These are phyloP conservation scores for Babesia sp. DNA, from an alignment of 169 alveolate genomes.

Conservation along the genomic window DNA sequence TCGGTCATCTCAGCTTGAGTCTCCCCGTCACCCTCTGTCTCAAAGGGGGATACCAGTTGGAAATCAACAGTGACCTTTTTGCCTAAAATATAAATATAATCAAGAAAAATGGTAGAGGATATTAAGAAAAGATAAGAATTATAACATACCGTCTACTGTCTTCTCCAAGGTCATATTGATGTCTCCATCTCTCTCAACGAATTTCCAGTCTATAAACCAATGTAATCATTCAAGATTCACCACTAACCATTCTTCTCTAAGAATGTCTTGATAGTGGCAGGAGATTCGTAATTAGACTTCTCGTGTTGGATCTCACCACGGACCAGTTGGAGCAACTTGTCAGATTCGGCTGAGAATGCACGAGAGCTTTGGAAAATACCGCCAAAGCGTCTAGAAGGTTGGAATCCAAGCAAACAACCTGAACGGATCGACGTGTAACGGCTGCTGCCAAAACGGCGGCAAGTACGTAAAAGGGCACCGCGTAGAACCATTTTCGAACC, in stretches of 20 bases:
- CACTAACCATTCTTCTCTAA: slow-evolving; percentile 61
- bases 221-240: too few species aligned
- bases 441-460: slow-evolving; percentile 28
- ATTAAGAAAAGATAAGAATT: too few species aligned
- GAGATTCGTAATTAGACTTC: slow-evolving; percentile 79
- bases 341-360: slow-evolving; percentile 73
- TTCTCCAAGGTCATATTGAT: slow-evolving; percentile 80
- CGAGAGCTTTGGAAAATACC: slow-evolving; percentile 9
- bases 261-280: slow-evolving; percentile 73
- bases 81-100: slow-evolving; percentile 10
- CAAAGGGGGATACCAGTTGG: slow-evolving; percentile 81
- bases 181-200: slow-evolving; percentile 81
- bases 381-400: neutral
- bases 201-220: slow-evolving; percentile 73
- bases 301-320: slow-evolving; percentile 81
- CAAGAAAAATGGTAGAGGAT: neutral
- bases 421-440: neutral
- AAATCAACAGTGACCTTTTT: slow-evolving; percentile 78
- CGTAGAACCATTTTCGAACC: slow-evolving; percentile 3
- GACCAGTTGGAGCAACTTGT: slow-evolving; percentile 75
- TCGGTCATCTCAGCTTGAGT: slow-evolving; percentile 86
- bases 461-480: slow-evolving; percentile 12
- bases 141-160: slow-evolving; percentile 75
- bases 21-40: slow-evolving; percentile 85
- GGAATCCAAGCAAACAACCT: neutral